Evolutionary conservation across 345 rosid species (phyloP).

Genomic region (Pugionium cornutum): DNA sequence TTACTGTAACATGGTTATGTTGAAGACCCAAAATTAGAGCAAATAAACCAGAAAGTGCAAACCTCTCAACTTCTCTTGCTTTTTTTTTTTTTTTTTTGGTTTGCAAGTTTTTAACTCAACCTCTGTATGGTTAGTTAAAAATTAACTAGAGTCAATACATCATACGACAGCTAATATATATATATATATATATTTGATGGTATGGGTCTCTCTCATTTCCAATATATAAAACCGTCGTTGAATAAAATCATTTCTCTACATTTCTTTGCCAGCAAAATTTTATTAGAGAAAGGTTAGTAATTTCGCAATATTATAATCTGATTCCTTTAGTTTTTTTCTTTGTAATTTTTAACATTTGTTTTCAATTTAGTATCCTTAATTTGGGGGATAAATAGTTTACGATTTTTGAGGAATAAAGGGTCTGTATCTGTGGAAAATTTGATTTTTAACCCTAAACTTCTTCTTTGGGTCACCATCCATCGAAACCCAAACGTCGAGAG

Average conservation of each 20-base stretch:
- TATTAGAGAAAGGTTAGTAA: conserved; percentile 28
- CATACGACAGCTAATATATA: conserved; percentile 35
- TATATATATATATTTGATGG: not conserved
- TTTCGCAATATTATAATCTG: conserved; percentile 17
- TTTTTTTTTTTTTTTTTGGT: not conserved
- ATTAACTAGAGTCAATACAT: conserved; percentile 26
- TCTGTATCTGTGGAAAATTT: conserved; percentile 1
- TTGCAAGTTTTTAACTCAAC: conserved; percentile 14
- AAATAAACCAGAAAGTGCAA: not conserved
- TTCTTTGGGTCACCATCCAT: conserved; percentile 30
- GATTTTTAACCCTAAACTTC: conserved; percentile 31
- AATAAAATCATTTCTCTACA: conserved; percentile 22
- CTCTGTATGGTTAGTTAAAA: not conserved
- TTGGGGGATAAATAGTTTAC: not conserved
- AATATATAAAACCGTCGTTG: not conserved
- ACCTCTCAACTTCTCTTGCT: not conserved
- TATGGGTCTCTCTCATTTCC: conserved; percentile 26
- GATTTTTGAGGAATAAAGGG: conserved; percentile 20
- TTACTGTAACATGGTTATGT: too few species aligned
- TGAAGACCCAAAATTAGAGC: not conserved
- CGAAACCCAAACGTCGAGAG: conserved; percentile 29
- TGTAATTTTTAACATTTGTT: conserved; percentile 1
- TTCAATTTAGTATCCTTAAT: conserved; percentile 28
- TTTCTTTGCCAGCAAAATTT: conserved; percentile 11
- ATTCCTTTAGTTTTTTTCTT: not conserved